Base-by-base conservation (phyloP, 345 rosid species). In the Excoecaria agallocha region DNA sequence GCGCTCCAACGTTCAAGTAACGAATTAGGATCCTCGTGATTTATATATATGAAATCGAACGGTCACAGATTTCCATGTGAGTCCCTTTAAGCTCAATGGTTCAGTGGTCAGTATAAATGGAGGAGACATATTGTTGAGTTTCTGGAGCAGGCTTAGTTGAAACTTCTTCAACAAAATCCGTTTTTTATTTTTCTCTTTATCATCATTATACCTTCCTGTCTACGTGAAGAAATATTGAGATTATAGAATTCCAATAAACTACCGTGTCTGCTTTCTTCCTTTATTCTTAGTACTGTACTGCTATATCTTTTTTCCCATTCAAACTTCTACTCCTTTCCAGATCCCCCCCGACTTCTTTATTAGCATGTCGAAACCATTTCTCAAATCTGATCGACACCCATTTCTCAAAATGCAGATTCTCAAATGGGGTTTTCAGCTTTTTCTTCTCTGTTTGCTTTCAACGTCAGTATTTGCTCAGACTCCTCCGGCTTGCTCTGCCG, bases 131-230 rank as follows among this genome's bases (percentile, higher is more conserved):
- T 54, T 48, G 64, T 73, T 39, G 69, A 52, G 65, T 66, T 68
- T 78, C 58, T 63, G 5, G 74, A 69, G 74, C 81, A 84, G 83
- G 80, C 73, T 56, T 56, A 65, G 25, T 17, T 12, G 62, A 69
- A 76, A 82, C 71, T 54, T 54, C 58, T 2, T 6, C 4, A 6
- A 17, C n/a, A n/a, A 54, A 54, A 54, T 17, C 82, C 48, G n/a
- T 54, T 74, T 48, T 56, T 72, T 70, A 24, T 69, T 65, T 41
- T 62, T 77, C 19, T 66, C 71, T 77, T 78, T 59, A 25, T 80
- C 91, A 91, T 93, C 86, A 89, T 87, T 75, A 81, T 73, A 78
- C 87, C 94, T 88, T 91, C 88, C 76, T 87, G 84, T 88, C 89
- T 83, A 88, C 86, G 90, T 79, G 89, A 83, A 86, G 83, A 41